Evolutionary conservation across 305 asterid species (phyloP), one percentile per base, ranked within the genome.

Genomic region (Solanum chacoense): DNA sequence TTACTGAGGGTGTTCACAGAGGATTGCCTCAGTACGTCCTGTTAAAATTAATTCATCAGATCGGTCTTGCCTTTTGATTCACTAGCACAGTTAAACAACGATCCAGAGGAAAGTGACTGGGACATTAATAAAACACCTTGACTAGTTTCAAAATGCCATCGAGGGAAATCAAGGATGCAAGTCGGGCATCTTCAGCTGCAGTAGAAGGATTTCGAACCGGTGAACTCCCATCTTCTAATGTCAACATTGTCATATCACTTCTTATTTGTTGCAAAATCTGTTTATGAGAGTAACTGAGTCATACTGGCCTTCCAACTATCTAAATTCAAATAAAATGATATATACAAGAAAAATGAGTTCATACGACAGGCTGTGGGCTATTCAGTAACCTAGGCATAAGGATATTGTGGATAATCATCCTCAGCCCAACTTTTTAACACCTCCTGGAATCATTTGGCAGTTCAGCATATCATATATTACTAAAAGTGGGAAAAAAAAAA

Each of bases 181-280:
- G 93, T 87, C 99, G 93, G 85, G 99, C 97, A 94, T 98, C 99
- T 96, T 98, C 99, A 13, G 96, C 95, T 83, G 98, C 99, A 89
- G 99, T 95, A 50, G 99, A 96, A 91, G 99, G 98, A 93, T 94
- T 94, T 65, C 95, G 94, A 90, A 96, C 92, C 35, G 98, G 98
- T 84, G 98, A 88, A 69, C 98, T 96, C 42, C 96, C 95, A 34
- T 93, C 96, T 90, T 94, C 99, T 92, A 96, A 89, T 89, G 91
- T 95, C 92, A 95, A 92, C 94, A 98, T 87, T 38, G 94, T 95
- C 71, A 87, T 92, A 86, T 98, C 98, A 87, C 90, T 92, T 93
- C 94, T 98, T 98, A 95, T 95, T 94, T 98, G 99, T 89, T 95
- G 98, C 94, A 98, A 88, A 91, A 96, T 94, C 99, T 98, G 94